Percentiles rank a stretch among this genome's conserved stretches.
Evolutionary conservation across 2,329 filamentous ascomycete species (phyloP).

Genomic region (Xylaria polymorpha): DNA sequence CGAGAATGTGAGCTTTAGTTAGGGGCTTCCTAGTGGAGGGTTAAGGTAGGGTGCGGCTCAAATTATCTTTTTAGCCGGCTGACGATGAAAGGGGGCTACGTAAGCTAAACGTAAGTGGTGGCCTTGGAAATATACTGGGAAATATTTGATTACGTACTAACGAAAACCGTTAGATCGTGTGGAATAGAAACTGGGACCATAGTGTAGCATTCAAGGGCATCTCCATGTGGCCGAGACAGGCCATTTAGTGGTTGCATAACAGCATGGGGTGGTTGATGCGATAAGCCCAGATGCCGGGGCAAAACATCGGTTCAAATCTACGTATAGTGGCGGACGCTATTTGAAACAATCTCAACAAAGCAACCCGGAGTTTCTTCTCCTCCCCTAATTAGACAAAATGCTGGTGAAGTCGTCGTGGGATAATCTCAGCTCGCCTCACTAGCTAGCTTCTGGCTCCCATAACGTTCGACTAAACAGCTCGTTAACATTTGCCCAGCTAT

Average conservation of each 20-base stretch:
- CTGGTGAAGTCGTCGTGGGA: background rate
- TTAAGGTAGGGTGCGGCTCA: background rate
- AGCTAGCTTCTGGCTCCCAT: background rate
- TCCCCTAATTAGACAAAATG: background rate
- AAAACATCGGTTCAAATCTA: background rate
- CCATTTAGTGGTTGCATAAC: background rate
- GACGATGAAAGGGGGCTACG: background rate
- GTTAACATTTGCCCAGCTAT: background rate
- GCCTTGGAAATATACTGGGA: background rate
- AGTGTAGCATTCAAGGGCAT: background rate
- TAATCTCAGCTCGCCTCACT: background rate
- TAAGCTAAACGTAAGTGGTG: background rate
- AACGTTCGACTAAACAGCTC: background rate
- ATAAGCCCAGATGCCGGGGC: background rate
- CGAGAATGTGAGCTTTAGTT: background rate
- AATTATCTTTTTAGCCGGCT: background rate
- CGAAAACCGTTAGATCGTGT: background rate
- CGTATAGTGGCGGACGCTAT: background rate
- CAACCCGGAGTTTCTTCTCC: conserved; percentile 6
- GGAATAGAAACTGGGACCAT: background rate
- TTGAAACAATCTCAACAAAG: conserved; percentile 1
- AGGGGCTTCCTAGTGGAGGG: too few relatives aligned
- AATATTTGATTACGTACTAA: background rate
- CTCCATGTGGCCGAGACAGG: conserved; percentile 3
- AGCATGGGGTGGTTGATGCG: background rate